Percentiles rank a stretch among this genome's conserved stretches.
Conservation (phyloP, 2,329 filamentous ascomycete species). For the Tolypocladium sp. region DNA sequence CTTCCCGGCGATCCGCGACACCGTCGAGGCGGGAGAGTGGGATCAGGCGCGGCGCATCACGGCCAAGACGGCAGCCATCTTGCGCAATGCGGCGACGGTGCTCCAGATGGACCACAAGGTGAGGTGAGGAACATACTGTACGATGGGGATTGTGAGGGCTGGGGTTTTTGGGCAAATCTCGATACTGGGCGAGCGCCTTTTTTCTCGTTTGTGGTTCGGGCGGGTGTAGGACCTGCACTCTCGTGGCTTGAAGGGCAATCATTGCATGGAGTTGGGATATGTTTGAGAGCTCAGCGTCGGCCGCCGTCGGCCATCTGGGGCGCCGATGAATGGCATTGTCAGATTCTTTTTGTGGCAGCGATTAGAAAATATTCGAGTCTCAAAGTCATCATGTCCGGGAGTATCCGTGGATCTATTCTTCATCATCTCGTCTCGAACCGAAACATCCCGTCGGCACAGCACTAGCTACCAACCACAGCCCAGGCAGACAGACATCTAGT, state of each 20-base stretch:
- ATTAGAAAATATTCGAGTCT: not conserved
- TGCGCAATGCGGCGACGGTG: slow-evolving; percentile 47
- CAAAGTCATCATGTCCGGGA: not conserved
- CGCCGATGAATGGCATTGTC: not conserved
- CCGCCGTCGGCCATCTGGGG: not conserved
- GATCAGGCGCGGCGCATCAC: slow-evolving; percentile 56
- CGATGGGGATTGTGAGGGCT: not conserved
- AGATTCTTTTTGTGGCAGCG: not conserved
- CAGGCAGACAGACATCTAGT: not conserved
- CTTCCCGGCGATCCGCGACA: slow-evolving; percentile 72
- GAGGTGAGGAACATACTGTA: not conserved
- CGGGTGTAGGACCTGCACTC: not conserved
- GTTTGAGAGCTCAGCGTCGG: not conserved
- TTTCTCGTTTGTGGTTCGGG: slow-evolving; percentile 5
- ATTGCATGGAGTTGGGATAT: slow-evolving; percentile 24
- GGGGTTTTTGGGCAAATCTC: not conserved
- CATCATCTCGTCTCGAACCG: no score
- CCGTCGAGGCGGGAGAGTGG: slow-evolving; percentile 65
- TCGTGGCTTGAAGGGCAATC: slow-evolving; percentile 11
- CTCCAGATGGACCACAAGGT: slow-evolving; percentile 16
- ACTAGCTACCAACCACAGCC: not conserved
- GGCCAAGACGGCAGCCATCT: slow-evolving; percentile 59
- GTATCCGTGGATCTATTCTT: no score
- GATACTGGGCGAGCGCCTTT: slow-evolving; percentile 3
- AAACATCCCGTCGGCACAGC: not conserved